A percentile compares a stretch with the other conserved stretches of the same genome.
phyloP scores from a whole-genome alignment of 495 filamentous ascomycete species.

The Xylaria palmicola region DNA sequence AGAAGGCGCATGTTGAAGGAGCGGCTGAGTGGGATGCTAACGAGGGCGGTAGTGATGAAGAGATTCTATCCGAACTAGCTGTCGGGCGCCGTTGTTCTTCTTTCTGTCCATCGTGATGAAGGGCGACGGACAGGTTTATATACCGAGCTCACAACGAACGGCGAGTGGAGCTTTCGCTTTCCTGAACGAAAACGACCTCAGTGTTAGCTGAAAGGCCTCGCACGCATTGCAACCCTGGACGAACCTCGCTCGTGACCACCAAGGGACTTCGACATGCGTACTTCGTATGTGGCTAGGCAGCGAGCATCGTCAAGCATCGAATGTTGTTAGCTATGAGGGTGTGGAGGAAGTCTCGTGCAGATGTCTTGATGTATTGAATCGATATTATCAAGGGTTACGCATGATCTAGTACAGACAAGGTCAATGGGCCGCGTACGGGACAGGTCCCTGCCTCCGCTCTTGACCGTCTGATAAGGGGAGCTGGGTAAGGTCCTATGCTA shows the following conservation, averaged over 20 bases:
- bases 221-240: slow-evolving; percentile 1
- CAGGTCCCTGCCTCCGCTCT: background rate
- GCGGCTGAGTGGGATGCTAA: background rate
- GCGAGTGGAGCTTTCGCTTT: background rate
- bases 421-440: background rate
- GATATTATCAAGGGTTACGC: slow-evolving; percentile 13
- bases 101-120: slow-evolving; percentile 1
- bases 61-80: slow-evolving; percentile 9
- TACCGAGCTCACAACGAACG: background rate
- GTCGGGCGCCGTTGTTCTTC: slow-evolving; percentile 11
- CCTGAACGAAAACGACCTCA: background rate
- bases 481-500: background rate
- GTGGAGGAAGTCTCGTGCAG: slow-evolving; percentile 11
- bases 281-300: background rate
- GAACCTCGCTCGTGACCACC: background rate
- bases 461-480: background rate
- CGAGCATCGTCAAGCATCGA: background rate
- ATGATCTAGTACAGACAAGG: slow-evolving; percentile 4
- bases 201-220: background rate
- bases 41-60: background rate
- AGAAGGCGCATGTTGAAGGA: slow-evolving; percentile 17
- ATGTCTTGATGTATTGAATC: slow-evolving; percentile 1
- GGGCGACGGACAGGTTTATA: slow-evolving; percentile 7
- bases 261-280: background rate
- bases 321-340: background rate